These are phyloP conservation scores for Rhizopogon roseolus DNA, from an alignment of 768 basidiomycete species.

Conservation along the genomic window DNA sequence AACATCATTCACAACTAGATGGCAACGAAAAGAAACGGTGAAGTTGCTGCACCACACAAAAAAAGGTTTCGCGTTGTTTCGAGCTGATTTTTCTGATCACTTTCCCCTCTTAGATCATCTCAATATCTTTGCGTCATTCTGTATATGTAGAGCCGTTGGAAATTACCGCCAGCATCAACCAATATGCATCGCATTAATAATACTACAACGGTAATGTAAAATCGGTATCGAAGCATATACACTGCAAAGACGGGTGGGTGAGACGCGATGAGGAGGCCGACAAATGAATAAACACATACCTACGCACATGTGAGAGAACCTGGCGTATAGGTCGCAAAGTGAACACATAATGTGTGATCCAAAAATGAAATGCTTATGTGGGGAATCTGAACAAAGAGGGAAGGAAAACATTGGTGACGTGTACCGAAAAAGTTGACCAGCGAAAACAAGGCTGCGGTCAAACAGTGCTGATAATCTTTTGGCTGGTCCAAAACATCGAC, in stretches of 20 bases:
- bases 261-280: too few species aligned
- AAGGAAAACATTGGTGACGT: background rate
- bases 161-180: too few species aligned
- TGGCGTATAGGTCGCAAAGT: too few species aligned
- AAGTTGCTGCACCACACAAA: background rate
- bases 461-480: background rate
- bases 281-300: background rate
- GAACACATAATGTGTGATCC: background rate
- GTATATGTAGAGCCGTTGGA: too few species aligned
- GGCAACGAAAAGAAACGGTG: background rate
- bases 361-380: background rate
- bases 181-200: too few species aligned
- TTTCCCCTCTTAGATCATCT: too few species aligned
- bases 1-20: background rate
- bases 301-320: too few species aligned
- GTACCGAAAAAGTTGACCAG: background rate
- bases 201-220: background rate
- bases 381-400: background rate
- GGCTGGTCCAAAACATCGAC: background rate
- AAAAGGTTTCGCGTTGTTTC: too few species aligned
- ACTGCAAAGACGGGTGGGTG: background rate
- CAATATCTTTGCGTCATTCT: too few species aligned
- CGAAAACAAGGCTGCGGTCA: background rate
- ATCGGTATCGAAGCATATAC: background rate
- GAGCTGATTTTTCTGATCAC: too few species aligned